Evolutionary conservation across 352 stramenopile species (phyloP).

Genomic region (Pythium rhizo-oryzae): DNA sequence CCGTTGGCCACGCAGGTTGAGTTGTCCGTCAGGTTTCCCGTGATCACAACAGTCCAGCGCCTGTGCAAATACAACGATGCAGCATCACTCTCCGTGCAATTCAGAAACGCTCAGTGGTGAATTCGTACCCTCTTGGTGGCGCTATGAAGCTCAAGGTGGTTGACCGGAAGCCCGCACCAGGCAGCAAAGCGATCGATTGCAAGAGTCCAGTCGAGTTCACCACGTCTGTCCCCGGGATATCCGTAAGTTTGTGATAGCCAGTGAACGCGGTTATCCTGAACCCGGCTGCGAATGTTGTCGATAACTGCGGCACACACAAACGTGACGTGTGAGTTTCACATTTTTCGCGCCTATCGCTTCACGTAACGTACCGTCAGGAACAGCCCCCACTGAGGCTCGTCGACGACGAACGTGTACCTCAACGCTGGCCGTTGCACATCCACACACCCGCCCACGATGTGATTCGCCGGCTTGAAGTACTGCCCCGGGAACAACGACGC

Average conservation of each 20-base stretch:
- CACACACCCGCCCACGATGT: conserved; percentile 16
- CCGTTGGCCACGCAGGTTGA: conserved; percentile 18
- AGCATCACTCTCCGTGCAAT: too few species aligned
- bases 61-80: conserved; percentile 5
- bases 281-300: conserved; percentile 24
- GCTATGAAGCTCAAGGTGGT: conserved; percentile 15
- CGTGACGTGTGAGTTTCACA: not conserved
- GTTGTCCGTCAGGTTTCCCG: conserved; percentile 20
- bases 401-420: conserved; percentile 21
- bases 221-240: not conserved
- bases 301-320: conserved; percentile 7
- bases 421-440: conserved; percentile 9
- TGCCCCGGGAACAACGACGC: not conserved
- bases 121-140: conserved; percentile 17
- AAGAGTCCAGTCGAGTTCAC: not conserved
- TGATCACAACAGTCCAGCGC: conserved; percentile 14
- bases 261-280: conserved; percentile 18
- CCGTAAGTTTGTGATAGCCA: conserved; percentile 6
- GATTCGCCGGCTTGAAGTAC: conserved; percentile 18
- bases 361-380: conserved; percentile 9
- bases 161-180: conserved; percentile 17
- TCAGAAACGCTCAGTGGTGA: too few species aligned
- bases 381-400: conserved; percentile 16
- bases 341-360: not conserved
- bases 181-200: conserved; percentile 15